phyloP scores from a whole-genome alignment of 148 eudicot genomes.

The Dianthus caryophyllus region DNA sequence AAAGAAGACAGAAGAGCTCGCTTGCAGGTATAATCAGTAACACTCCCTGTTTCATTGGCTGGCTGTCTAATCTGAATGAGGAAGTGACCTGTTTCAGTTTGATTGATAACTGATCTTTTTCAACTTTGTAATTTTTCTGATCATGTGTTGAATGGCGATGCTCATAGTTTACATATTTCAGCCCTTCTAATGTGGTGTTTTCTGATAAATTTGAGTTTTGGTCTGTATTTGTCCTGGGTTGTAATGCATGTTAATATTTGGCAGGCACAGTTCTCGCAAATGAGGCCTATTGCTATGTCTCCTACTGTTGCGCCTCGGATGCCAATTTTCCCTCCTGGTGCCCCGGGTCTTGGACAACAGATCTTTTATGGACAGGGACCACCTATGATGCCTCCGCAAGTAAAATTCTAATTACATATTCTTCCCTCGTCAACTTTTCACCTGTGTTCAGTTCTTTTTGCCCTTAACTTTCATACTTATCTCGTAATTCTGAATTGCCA shows the following conservation, averaged over 20 bases:
- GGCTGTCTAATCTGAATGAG: background rate
- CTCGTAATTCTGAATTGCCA: background rate
- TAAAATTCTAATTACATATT: constrained; percentile 11
- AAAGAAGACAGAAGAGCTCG: constrained; percentile 84
- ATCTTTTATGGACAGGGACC: constrained; percentile 76
- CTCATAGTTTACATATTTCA: background rate
- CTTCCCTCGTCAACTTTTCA: background rate
- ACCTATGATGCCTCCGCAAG: constrained; percentile 81
- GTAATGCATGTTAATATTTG: background rate
- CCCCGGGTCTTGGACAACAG: constrained; percentile 83
- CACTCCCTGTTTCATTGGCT: background rate
- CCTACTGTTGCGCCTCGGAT: constrained; percentile 72
- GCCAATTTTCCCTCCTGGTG: constrained; percentile 89
- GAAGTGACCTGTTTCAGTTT: no score
- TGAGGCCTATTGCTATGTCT: constrained; percentile 75
- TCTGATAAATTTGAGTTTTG: no score
- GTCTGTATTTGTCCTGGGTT: background rate
- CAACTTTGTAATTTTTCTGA: no score
- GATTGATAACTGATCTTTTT: no score
- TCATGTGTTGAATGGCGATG: background rate
- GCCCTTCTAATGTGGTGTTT: background rate
- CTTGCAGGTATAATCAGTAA: constrained; percentile 51
- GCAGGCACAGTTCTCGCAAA: constrained; percentile 90
- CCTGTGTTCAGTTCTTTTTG: background rate
- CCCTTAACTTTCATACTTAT: no score